Percentiles rank a stretch among this genome's conserved stretches.
These are phyloP conservation scores for Mrakia hoshinonis DNA, from an alignment of 768 basidiomycete genomes.

Conservation along the genomic window DNA sequence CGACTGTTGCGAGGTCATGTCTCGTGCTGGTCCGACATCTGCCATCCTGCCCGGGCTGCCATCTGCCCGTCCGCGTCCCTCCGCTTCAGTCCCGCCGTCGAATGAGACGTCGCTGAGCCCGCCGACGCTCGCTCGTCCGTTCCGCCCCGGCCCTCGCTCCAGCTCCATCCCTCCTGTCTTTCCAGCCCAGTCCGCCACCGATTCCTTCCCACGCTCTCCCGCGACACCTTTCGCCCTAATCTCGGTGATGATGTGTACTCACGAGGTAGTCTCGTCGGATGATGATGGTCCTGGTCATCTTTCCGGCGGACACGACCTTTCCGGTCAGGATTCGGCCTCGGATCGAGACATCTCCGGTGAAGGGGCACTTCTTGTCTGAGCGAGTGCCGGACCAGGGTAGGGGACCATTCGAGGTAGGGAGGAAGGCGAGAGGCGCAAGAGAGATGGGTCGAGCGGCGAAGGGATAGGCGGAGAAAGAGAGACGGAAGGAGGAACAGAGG, in stretches of 20 bases:
- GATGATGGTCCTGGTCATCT: conserved; percentile 98
- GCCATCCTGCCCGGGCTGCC: no score
- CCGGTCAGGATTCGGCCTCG: conserved; percentile 98
- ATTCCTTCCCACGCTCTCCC: neutral
- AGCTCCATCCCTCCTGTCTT: no score
- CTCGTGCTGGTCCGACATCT: no score
- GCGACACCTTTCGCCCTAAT: no score
- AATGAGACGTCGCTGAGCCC: no score
- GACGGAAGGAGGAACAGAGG: neutral
- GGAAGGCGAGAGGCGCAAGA: neutral
- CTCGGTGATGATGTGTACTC: no score
- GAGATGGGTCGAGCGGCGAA: neutral
- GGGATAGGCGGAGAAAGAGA: neutral
- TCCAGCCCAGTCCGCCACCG: neutral
- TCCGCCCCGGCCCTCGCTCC: no score
- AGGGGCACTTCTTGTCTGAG: conserved; percentile 98
- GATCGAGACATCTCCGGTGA: conserved; percentile 93
- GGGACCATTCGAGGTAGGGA: neutral
- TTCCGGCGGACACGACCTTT: conserved; percentile 84
- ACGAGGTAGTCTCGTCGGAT: conserved; percentile 58
- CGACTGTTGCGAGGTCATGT: no score
- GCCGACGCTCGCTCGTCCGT: no score
- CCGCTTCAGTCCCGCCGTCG: no score
- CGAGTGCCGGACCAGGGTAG: neutral
- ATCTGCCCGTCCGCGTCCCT: no score